Evolutionary conservation across 225 moss, liverwort and hornwort species (phyloP).

Genomic region (Ulota crispa): DNA sequence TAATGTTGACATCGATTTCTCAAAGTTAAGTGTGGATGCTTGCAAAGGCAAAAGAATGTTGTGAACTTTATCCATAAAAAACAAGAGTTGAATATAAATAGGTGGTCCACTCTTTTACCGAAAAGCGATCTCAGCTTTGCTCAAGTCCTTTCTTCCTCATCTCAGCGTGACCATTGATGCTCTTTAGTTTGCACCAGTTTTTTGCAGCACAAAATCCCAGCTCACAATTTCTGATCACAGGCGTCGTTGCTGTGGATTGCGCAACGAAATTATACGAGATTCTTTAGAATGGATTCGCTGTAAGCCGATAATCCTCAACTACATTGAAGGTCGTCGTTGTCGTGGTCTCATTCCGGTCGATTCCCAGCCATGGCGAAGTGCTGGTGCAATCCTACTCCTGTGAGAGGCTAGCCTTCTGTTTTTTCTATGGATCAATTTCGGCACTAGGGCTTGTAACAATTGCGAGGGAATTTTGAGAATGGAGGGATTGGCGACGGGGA

Average conservation of each 20-base stretch:
- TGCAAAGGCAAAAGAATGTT: too few species aligned
- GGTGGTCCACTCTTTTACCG: constrained; percentile 3
- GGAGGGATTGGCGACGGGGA: constrained; percentile 35
- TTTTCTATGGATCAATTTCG: not conserved
- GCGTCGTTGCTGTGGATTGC: not conserved
- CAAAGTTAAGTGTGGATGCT: too few species aligned
- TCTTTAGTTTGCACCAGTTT: not conserved
- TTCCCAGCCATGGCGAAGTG: not conserved
- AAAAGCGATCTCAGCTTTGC: not conserved
- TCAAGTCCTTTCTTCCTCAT: not conserved
- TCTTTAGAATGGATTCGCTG: not conserved
- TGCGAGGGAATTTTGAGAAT: constrained; percentile 15
- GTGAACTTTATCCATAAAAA: too few species aligned
- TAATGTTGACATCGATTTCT: too few species aligned
- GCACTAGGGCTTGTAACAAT: not conserved
- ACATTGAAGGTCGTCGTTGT: not conserved
- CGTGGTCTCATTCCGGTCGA: not conserved
- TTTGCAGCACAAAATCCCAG: not conserved
- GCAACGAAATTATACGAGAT: not conserved
- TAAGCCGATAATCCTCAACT: not conserved
- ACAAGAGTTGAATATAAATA: not conserved
- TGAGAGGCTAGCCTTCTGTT: not conserved
- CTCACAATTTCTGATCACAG: not conserved
- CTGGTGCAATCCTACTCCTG: not conserved
- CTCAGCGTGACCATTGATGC: not conserved